Evolutionary conservation across 192 early-diverging fungal genomes (phyloP).

Genomic region (Coemansia sp.): DNA sequence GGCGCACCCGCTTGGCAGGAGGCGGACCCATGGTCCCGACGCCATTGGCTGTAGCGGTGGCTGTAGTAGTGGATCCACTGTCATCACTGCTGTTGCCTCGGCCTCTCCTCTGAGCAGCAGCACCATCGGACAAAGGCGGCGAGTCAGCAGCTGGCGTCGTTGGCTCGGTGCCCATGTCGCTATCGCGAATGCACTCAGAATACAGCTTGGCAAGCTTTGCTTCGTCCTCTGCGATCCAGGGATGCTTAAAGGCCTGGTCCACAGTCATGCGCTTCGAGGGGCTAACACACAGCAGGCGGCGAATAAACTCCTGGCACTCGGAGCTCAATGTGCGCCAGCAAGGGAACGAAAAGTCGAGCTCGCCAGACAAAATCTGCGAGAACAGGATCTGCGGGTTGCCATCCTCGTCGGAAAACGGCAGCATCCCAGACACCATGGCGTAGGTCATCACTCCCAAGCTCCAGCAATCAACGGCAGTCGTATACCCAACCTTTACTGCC

Average conservation of each 20-base stretch:
- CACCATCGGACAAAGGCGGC: background rate
- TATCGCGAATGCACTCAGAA: constrained; percentile 14
- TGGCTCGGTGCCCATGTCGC: background rate
- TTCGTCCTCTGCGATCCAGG: constrained; percentile 55
- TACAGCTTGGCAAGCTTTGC: constrained; percentile 49
- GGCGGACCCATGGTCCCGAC: constrained; percentile 37
- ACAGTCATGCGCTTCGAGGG: constrained; percentile 56
- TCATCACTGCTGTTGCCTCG: background rate
- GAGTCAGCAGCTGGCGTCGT: constrained; percentile 11
- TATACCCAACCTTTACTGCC: constrained; percentile 52
- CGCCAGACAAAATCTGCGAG: constrained; percentile 46
- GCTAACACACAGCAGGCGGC: constrained; percentile 37
- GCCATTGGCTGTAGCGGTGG: background rate
- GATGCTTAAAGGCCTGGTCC: constrained; percentile 54
- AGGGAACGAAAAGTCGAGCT: constrained; percentile 39
- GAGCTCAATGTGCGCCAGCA: constrained; percentile 52
- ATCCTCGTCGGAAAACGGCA: constrained; percentile 52
- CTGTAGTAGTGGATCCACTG: background rate
- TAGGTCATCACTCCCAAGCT: constrained; percentile 81
- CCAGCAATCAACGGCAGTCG: constrained; percentile 64
- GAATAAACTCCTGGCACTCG: constrained; percentile 53
- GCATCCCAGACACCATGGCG: constrained; percentile 62
- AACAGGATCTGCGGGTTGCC: constrained; percentile 41
- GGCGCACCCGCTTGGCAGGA: constrained; percentile 30
- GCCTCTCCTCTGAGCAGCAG: background rate